Conservation (phyloP, 2,329 filamentous ascomycete species). For the Xylariaceae sp. region DNA sequence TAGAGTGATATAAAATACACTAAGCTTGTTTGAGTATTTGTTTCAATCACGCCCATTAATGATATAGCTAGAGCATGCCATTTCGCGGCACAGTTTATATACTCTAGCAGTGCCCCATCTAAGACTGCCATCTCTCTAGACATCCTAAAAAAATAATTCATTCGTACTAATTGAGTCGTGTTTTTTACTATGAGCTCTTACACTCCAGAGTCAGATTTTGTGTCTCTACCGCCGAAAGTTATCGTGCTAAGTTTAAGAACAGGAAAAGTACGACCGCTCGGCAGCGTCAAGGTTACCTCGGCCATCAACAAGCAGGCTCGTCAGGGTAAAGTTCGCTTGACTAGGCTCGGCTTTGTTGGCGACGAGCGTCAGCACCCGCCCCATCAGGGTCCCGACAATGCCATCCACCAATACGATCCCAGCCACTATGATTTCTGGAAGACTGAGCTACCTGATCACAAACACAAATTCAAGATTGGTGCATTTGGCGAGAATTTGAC, state of each 20-base stretch:
- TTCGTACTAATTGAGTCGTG: background rate
- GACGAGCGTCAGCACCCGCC: slow-evolving; percentile 66
- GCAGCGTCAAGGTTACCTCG: slow-evolving; percentile 55
- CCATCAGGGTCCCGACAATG: slow-evolving; percentile 67
- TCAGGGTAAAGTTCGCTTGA: slow-evolving; percentile 51
- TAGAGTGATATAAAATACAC: too few species aligned
- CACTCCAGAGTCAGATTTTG: slow-evolving; percentile 27
- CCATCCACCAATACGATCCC: slow-evolving; percentile 64
- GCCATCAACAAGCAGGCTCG: slow-evolving; percentile 62
- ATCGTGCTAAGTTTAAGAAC: slow-evolving; percentile 62
- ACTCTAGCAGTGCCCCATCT: too few species aligned
- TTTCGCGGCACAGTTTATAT: too few species aligned
- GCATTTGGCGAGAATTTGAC: slow-evolving; percentile 71
- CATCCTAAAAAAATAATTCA: background rate
- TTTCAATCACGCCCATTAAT: too few species aligned
- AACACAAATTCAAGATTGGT: slow-evolving; percentile 59
- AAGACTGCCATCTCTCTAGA: too few species aligned
- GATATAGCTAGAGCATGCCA: too few species aligned
- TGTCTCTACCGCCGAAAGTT: slow-evolving; percentile 46
- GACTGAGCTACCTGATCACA: slow-evolving; percentile 54
- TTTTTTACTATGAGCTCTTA: slow-evolving; percentile 29
- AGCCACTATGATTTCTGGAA: slow-evolving; percentile 63
- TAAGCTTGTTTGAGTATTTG: too few species aligned
- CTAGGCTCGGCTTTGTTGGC: slow-evolving; percentile 56
- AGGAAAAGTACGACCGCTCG: slow-evolving; percentile 60